Evolutionary conservation across 108 stramenopile genomes (phyloP).

Genomic region (Epithemia pelagica): DNA sequence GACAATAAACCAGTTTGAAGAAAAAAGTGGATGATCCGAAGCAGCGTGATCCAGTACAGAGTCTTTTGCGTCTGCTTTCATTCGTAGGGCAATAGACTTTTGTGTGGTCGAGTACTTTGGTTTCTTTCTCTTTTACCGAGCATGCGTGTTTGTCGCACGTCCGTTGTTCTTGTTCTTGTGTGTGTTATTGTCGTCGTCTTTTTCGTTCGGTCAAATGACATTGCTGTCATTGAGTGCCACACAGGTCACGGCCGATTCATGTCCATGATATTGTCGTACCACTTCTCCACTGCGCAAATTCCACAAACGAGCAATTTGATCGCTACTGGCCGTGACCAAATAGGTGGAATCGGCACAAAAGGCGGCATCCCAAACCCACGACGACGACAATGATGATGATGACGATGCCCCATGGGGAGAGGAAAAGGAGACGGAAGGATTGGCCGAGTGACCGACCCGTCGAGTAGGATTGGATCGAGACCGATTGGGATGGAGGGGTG

Average conservation of each 20-base stretch:
- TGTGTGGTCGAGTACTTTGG: slow-evolving; percentile 1
- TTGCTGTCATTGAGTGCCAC: slow-evolving; percentile 95
- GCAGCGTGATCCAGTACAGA: too few relatives aligned
- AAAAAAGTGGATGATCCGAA: too few relatives aligned
- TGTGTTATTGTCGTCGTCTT: too few relatives aligned
- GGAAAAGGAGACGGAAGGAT: too few relatives aligned
- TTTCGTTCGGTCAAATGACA: too few relatives aligned
- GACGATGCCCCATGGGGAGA: not conserved
- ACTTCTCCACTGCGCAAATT: slow-evolving; percentile 88
- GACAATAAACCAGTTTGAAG: too few relatives aligned
- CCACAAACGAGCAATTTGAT: slow-evolving; percentile 89
- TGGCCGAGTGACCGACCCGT: not conserved
- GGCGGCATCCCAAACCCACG: slow-evolving; percentile 49
- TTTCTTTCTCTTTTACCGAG: too few relatives aligned
- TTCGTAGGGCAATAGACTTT: too few relatives aligned
- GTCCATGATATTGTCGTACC: slow-evolving; percentile 88
- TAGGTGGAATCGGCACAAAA: slow-evolving; percentile 96
- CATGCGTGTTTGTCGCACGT: too few relatives aligned
- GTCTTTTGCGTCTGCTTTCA: too few relatives aligned
- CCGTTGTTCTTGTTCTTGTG: too few relatives aligned
- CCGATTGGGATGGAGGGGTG: too few relatives aligned
- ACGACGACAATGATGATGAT: not conserved
- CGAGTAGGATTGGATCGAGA: not conserved
- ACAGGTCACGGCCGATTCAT: slow-evolving; percentile 91
- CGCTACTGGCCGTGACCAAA: slow-evolving; percentile 92